phyloP scores from a whole-genome alignment of 2,329 filamentous ascomycete species.

The Metarhizium sp. region DNA sequence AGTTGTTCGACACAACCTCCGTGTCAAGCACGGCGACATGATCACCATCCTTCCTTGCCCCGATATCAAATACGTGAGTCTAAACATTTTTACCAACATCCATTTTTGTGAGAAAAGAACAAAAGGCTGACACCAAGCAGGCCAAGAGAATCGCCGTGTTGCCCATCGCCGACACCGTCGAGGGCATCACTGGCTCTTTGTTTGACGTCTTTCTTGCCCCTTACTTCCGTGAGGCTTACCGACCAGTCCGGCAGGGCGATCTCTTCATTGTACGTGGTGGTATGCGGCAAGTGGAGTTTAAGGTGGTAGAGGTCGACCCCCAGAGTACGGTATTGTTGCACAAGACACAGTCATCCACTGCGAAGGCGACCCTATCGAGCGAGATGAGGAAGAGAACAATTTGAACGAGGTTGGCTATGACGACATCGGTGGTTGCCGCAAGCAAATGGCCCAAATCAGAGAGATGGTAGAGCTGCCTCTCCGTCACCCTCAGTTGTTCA shows the following conservation, averaged over 20 bases:
- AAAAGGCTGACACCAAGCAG: slow-evolving; percentile 32
- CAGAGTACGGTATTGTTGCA: slow-evolving; percentile 96
- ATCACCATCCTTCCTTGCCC: slow-evolving; percentile 96
- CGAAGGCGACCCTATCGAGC: slow-evolving; percentile 79
- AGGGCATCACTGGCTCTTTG: slow-evolving; percentile 92
- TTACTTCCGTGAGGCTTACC: slow-evolving; percentile 98
- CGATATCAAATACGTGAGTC: slow-evolving; percentile 97
- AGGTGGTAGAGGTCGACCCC: slow-evolving; percentile 97
- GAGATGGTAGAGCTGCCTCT: slow-evolving; percentile 97
- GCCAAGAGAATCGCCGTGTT: slow-evolving; percentile 98
- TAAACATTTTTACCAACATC: not conserved
- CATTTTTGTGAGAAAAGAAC: not conserved
- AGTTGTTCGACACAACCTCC: slow-evolving; percentile 94
- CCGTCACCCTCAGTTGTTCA: slow-evolving; percentile 97
- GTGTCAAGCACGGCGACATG: slow-evolving; percentile 97
- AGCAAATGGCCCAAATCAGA: slow-evolving; percentile 99
- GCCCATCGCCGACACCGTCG: slow-evolving; percentile 94
- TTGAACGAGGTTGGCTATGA: slow-evolving; percentile 98
- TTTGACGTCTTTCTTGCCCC: slow-evolving; percentile 99
- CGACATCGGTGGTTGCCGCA: slow-evolving; percentile 97
- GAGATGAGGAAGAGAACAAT: slow-evolving; percentile 98
- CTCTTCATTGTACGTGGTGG: slow-evolving; percentile 95
- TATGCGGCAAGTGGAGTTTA: slow-evolving; percentile 99
- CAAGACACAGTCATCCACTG: slow-evolving; percentile 99
- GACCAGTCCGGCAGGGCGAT: slow-evolving; percentile 93